Percentiles rank a stretch among this genome's conserved stretches.
These are phyloP conservation scores for Condylostoma magnum DNA, from an alignment of 169 alveolate species.

Conservation along the genomic window DNA sequence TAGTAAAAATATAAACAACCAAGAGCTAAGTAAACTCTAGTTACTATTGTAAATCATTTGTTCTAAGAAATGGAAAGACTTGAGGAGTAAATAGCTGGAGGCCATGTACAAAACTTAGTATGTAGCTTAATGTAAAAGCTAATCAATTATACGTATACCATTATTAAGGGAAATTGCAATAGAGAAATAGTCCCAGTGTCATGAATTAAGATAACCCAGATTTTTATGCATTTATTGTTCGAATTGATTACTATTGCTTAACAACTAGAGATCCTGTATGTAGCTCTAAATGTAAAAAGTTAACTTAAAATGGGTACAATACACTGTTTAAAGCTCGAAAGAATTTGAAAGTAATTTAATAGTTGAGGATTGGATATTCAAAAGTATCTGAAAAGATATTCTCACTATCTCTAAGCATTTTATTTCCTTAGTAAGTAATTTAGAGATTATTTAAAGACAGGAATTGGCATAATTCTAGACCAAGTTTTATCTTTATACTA, in stretches of 20 bases:
- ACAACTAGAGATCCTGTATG: constrained; percentile 83
- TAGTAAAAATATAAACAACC: constrained; percentile 37
- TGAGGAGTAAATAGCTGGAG: neutral
- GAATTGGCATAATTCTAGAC: constrained; percentile 77
- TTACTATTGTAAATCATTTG: constrained; percentile 4
- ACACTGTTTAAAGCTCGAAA: neutral
- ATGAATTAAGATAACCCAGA: constrained; percentile 22
- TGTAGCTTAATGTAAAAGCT: constrained; percentile 36
- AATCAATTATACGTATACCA: constrained; percentile 57
- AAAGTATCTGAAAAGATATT: constrained; percentile 58
- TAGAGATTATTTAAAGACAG: constrained; percentile 68
- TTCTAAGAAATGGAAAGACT: neutral
- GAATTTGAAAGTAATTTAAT: constrained; percentile 2
- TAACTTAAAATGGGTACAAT: neutral
- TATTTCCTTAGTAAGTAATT: constrained; percentile 73
- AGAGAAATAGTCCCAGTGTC: constrained; percentile 43
- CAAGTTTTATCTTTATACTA: constrained; percentile 76
- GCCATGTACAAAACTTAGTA: constrained; percentile 28
- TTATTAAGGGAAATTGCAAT: constrained; percentile 16
- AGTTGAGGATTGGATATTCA: constrained; percentile 53
- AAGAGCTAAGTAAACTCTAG: constrained; percentile 53
- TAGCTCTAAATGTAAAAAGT: constrained; percentile 72
- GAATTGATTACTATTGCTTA: constrained; percentile 70
- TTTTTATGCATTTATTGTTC: constrained; percentile 77
- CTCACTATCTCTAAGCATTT: constrained; percentile 59